phyloP scores from a whole-genome alignment of 1,139 yeast species.

The Candida sp. region DNA sequence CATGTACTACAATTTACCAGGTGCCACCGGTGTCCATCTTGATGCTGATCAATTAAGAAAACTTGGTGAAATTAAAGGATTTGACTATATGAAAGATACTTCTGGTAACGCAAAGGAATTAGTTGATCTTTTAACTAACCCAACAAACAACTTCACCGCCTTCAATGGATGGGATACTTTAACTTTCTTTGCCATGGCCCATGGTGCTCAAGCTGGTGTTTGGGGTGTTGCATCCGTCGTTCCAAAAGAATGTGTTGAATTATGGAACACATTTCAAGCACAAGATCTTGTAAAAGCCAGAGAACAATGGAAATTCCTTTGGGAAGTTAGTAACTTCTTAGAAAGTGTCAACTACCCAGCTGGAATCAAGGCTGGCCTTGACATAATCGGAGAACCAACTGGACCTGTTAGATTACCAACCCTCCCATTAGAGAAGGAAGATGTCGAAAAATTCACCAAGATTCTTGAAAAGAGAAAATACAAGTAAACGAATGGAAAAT shows the following conservation, averaged over 20 bases:
- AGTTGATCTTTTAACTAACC: constrained; percentile 13
- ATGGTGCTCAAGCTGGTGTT: constrained; percentile 11
- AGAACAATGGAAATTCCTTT: constrained; percentile 13
- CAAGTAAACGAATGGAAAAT: constrained; percentile 3
- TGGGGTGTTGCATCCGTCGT: constrained; percentile 14
- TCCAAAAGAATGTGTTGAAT: constrained; percentile 13
- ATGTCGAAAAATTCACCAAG: constrained; percentile 7
- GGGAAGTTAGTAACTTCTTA: constrained; percentile 12
- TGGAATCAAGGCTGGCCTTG: constrained; percentile 13
- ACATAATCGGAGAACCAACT: constrained; percentile 11
- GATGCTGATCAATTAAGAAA: constrained; percentile 10
- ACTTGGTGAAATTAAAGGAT: constrained; percentile 11
- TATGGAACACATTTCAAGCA: constrained; percentile 10
- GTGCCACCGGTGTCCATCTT: constrained; percentile 13
- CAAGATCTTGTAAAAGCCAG: constrained; percentile 11
- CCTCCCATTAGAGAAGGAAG: constrained; percentile 10
- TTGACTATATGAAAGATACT: constrained; percentile 13
- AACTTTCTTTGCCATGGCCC: constrained; percentile 11
- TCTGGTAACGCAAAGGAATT: constrained; percentile 13
- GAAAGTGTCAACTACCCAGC: constrained; percentile 12
- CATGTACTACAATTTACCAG: constrained; percentile 14
- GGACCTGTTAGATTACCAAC: constrained; percentile 12
- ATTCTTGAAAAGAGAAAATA: constrained; percentile 10
- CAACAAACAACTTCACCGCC: constrained; percentile 7
- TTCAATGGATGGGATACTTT: constrained; percentile 14